These are phyloP conservation scores for Westerdykella sp. DNA, from an alignment of 2,329 filamentous ascomycete genomes.

Conservation along the genomic window DNA sequence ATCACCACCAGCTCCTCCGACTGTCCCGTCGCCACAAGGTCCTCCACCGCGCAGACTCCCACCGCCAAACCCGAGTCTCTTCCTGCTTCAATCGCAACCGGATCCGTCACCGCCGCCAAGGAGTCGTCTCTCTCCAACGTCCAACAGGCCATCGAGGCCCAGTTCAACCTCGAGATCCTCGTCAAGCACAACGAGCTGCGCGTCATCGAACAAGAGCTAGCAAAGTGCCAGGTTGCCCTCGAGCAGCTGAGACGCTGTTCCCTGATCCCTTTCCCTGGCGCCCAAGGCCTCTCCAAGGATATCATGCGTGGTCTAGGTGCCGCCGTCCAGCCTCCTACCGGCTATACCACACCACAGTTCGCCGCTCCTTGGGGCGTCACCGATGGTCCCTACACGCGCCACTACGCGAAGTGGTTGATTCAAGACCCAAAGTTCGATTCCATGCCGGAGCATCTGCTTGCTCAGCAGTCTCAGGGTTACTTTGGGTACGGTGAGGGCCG, in stretches of 20 bases:
- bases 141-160: conserved; percentile 70
- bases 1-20: background rate
- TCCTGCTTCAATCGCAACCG: conserved; percentile 5
- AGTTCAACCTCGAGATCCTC: conserved; percentile 86
- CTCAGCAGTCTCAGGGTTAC: conserved; percentile 33
- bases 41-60: conserved; percentile 16
- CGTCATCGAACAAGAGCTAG: conserved; percentile 90
- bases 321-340: conserved; percentile 56
- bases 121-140: conserved; percentile 44
- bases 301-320: conserved; percentile 70
- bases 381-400: conserved; percentile 87
- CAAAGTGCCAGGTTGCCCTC: conserved; percentile 87
- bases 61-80: conserved; percentile 16
- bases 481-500: conserved; percentile 57
- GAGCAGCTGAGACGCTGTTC: conserved; percentile 92
- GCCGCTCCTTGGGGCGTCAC: conserved; percentile 85
- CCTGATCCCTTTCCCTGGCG: conserved; percentile 80
- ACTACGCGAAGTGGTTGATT: conserved; percentile 94
- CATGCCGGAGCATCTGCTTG: conserved; percentile 33
- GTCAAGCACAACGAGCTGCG: conserved; percentile 92
- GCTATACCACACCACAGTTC: conserved; percentile 64
- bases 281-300: conserved; percentile 58
- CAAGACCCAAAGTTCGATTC: conserved; percentile 78
- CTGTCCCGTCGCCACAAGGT: too few species aligned
- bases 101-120: conserved; percentile 14